These are phyloP conservation scores for Arachis monticola DNA, from an alignment of 331 rosid genomes.

Conservation along the genomic window DNA sequence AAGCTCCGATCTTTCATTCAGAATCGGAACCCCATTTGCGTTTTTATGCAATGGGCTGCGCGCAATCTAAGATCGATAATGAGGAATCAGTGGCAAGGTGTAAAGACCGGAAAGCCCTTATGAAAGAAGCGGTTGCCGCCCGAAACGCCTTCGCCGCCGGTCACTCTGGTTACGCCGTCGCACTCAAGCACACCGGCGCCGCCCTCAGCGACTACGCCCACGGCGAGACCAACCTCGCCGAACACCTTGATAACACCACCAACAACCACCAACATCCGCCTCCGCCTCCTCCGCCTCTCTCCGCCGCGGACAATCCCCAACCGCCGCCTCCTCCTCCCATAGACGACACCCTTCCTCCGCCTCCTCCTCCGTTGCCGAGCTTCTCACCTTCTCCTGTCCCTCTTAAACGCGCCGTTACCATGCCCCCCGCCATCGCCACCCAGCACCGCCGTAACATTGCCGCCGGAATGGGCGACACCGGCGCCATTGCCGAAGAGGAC, in stretches of 20 bases:
- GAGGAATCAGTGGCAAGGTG: constrained; percentile 82
- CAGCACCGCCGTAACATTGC: constrained; percentile 36
- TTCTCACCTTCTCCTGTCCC: constrained; percentile 69
- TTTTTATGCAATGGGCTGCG: constrained; percentile 67
- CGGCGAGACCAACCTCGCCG: constrained; percentile 63
- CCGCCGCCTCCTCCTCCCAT: constrained; percentile 76
- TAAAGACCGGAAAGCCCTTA: constrained; percentile 66
- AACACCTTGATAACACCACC: constrained; percentile 29
- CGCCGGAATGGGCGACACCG: constrained; percentile 14
- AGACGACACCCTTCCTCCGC: constrained; percentile 59
- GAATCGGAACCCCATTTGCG: background rate
- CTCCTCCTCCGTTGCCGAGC: constrained; percentile 77
- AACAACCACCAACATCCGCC: constrained; percentile 49
- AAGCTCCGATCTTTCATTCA: constrained; percentile 1
- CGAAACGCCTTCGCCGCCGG: constrained; percentile 84
- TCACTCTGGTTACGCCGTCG: constrained; percentile 72
- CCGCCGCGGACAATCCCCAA: constrained; percentile 44
- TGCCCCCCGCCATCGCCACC: constrained; percentile 65
- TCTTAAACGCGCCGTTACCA: constrained; percentile 58
- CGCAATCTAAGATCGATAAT: constrained; percentile 79
- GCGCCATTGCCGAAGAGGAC: constrained; percentile 60
- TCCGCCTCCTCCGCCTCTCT: constrained; percentile 51
- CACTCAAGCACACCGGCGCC: constrained; percentile 81
- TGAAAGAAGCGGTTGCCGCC: constrained; percentile 75
- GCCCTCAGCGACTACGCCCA: constrained; percentile 81